Evolutionary conservation across 768 basidiomycete genomes (phyloP), one percentile per base, ranked within the genome.

Genomic region (Tylopilus balloui): DNA sequence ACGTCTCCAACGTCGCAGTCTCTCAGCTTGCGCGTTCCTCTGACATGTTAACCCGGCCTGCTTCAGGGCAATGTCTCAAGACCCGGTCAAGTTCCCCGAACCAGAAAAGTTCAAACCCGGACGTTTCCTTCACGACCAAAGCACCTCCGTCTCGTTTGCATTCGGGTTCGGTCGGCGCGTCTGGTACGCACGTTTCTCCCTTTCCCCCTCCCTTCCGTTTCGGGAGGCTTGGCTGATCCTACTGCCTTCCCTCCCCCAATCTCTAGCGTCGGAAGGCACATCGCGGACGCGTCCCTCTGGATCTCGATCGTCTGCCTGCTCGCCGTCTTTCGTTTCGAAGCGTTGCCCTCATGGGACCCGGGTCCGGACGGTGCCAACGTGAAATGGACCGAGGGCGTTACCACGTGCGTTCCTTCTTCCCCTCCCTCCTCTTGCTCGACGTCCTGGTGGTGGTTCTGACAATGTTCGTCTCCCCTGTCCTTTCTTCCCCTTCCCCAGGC

Each of bases 101-200:
- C 71, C 73, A 6, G 54, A 60, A 15, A 58, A 47, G 7, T 75
- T 76, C 50, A 62, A 69, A 19, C 75, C 74, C 6, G 67, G 66
- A 10, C 68, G 74, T 0, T 69, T 64, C 44, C 50, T 73, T 24
- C 24, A 34, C 6, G 42, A 38, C 24, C 48, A 49, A 6, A 29
- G 15, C 19, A 36, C 19, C 12, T 25, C 49, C 1, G 29, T 42
- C 29, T 53, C 64, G 9, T 63, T 66, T 23, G 53, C 44, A 2
- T 63, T 66, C 39, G 64, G 64, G 34, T 67, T 83, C 28, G 75
- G 79, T 64, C 79, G 80, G 43, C 45, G 75, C 46, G 21, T 51
- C 24, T 59, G 56, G 60, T 58, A 36, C 1, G 50, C n/a, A 11
- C 7, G 8, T n/a, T n/a, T n/a, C 14, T 2, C 12, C 29, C 6